Base-by-base conservation (phyloP, 768 basidiomycete species). In the Kwoniella botswanensis region DNA sequence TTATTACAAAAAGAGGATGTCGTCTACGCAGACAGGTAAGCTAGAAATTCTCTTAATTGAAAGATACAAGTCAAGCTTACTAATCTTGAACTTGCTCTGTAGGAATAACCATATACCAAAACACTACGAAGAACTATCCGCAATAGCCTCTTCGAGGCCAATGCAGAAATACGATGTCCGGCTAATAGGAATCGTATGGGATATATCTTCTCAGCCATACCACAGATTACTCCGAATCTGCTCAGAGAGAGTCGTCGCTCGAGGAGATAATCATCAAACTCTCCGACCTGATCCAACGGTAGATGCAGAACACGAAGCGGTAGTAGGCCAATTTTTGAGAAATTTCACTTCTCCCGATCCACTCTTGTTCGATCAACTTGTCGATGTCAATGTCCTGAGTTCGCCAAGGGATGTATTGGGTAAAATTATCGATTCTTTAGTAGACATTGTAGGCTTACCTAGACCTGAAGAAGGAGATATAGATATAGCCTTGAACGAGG, bases 11-110 rank as follows among this genome's bases (percentile, higher is more conserved):
- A 81, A 0, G 85, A 92, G 61, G 87, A 92, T 69, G 88, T 98
- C 0, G 95, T 98, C 24, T 92, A 93, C 71, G 94, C 95, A 29
- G 97, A 98, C 84, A 93, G 92, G 94, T 93, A 75, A 63, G 89
- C 84, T 12, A 22, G 22, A 1, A 22, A 3, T 17, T 61, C 21
- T 35, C 21, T 60, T 56, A 59, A n/a, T 6, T 4, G n/a, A 50
- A 3, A 43, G 35, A 35, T 35, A 35, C 35, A 35, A 35, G 6
- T 9, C 62, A 24, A 44, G 35, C 54, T 55, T 24, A 56, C 52
- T 26, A 3, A 2, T 43, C 1, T 35, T 35, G 35, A 1, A 17
- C 41, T 10, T 11, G 7, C n/a, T 12, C 15, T 35, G 3, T 70
- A 90, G 94, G 74, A 98, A 99, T 83, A 98, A 98, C 82, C 96